Evolutionary conservation across 2,329 filamentous ascomycete genomes (phyloP).

Genomic region (Aplosporella prunicola): DNA sequence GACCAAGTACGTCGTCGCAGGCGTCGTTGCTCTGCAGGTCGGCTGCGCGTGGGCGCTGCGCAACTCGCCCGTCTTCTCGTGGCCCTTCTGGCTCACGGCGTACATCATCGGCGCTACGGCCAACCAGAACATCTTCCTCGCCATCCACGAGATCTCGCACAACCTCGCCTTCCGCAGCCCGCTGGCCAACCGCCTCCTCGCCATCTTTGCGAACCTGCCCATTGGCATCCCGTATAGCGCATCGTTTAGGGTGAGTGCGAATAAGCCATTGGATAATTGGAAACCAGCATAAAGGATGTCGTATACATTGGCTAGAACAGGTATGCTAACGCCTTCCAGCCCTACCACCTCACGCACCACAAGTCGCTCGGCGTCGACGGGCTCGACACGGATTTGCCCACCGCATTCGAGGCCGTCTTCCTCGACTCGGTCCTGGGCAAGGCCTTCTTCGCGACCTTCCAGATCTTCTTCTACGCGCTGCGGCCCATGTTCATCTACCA

Average conservation of each 20-base stretch:
- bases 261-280: no score
- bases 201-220: constrained; percentile 88
- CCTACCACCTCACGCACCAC: constrained; percentile 97
- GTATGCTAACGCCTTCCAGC: constrained; percentile 41
- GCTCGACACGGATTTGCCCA: constrained; percentile 91
- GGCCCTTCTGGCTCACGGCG: constrained; percentile 74
- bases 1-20: constrained; percentile 84
- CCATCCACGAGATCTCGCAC: constrained; percentile 98
- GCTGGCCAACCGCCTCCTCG: constrained; percentile 71
- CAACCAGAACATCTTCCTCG: constrained; percentile 97
- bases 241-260: constrained; percentile 61
- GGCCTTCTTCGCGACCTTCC: constrained; percentile 98
- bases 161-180: constrained; percentile 86
- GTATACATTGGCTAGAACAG: not conserved
- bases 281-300: constrained; percentile 1
- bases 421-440: constrained; percentile 94
- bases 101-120: constrained; percentile 90
- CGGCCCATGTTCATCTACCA: constrained; percentile 92
- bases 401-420: constrained; percentile 80
- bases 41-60: constrained; percentile 67
- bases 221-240: constrained; percentile 95
- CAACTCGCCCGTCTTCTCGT: constrained; percentile 69
- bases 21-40: constrained; percentile 76
- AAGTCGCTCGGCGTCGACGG: constrained; percentile 96
- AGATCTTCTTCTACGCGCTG: constrained; percentile 97